These are phyloP conservation scores for Emergomyces pasteurianus DNA, from an alignment of 2,329 filamentous ascomycete species.

Conservation along the genomic window DNA sequence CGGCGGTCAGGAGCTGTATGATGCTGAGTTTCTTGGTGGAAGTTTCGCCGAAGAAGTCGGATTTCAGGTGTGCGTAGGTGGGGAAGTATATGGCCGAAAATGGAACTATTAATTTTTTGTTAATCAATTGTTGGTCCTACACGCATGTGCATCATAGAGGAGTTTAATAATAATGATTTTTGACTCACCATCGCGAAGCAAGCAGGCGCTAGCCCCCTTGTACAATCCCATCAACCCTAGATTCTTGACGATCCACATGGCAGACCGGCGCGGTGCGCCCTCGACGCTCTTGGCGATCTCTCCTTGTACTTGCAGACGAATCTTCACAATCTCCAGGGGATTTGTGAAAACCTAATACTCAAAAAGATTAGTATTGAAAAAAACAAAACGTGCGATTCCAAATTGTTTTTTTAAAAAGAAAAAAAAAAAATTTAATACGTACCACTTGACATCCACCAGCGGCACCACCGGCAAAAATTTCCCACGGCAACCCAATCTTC, in stretches of 20 bases:
- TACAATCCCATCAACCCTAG: constrained; percentile 88
- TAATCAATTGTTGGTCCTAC: too few relatives aligned
- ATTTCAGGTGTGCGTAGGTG: constrained; percentile 87
- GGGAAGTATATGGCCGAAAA: constrained; percentile 99
- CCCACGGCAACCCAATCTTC: constrained; percentile 56
- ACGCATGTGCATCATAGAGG: background rate
- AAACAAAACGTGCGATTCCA: too few relatives aligned
- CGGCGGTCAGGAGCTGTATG: constrained; percentile 80
- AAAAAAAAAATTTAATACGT: constrained; percentile 36
- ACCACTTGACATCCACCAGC: constrained; percentile 95
- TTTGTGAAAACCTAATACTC: constrained; percentile 89
- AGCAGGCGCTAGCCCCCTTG: constrained; percentile 88
- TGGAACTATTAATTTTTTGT: constrained; percentile 45
- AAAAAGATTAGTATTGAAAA: too few relatives aligned
- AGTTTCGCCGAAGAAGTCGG: constrained; percentile 84
- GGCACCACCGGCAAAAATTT: constrained; percentile 76
- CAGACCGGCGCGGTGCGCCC: constrained; percentile 72
- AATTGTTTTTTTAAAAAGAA: background rate
- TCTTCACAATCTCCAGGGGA: constrained; percentile 98
- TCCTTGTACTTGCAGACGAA: constrained; percentile 91
- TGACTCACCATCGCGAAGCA: constrained; percentile 60
- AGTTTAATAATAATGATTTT: constrained; percentile 4
- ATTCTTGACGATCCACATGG: constrained; percentile 96
- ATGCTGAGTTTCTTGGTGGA: constrained; percentile 78
- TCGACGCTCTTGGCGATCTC: constrained; percentile 83